Base-by-base conservation (phyloP, 202 grass and related monocot genomes). In the Carex sylvatica region DNA sequence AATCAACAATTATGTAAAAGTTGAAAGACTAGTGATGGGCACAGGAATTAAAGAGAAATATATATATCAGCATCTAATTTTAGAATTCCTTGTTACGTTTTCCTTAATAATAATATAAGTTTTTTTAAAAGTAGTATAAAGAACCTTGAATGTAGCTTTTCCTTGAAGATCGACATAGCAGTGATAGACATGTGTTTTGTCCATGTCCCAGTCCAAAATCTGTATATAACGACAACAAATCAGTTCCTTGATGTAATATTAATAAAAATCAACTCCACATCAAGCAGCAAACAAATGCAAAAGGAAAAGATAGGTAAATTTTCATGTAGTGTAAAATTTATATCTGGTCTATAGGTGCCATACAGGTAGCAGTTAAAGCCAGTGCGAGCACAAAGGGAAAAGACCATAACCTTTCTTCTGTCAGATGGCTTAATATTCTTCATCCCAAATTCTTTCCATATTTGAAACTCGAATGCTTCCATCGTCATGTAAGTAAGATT, bases 161-260 rank as follows among this genome's bases (percentile, higher is more conserved):
- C 68, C 84, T 72, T 84, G 76, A 79, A 85, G 30, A 87, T 90
- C 81, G 9, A 93, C 61, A 68, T 71, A 68, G 79, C 91, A 97
- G 56, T 93, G 89, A 62, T 97, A 97, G 14, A 90, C 55, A 81
- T 84, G 87, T 82, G 87, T 87, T 78, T 76, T 90, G 9, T 44
- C 64, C 36, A 84, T 72, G 31, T 91, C 86, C 88, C 74, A 93
- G 77, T 93, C 86, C 74, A 90, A 67, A 74, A 80, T 82, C 94
- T 97, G 86, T 87, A 88, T 55, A 75, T 55, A 75, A 74, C n/a
- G 49, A 75, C 24, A 74, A 52, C 55, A 75, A 33, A 75, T 33
- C 31, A 56, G 49, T 55, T 75, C 12, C 10, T 52, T 26, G 22
- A 22, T 52, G 44, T 15, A 51, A 24, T 14, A 2, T 66, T 35